These are phyloP conservation scores for Kazachstania viticola DNA, from an alignment of 805 yeast genomes.

Conservation along the genomic window DNA sequence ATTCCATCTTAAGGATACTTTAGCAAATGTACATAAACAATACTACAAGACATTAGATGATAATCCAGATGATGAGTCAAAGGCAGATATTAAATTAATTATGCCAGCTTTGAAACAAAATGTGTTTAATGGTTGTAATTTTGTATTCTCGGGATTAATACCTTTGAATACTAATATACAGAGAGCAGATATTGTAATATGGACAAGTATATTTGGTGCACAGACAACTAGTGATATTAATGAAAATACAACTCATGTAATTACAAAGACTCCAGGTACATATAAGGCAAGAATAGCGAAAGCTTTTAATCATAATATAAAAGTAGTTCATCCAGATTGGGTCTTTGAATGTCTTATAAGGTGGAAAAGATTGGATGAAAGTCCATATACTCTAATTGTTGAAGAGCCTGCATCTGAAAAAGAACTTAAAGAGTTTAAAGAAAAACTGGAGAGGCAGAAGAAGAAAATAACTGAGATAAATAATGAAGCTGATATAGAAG, in stretches of 20 bases:
- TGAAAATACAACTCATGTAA: slow-evolving; percentile 74
- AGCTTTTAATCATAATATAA: slow-evolving; percentile 45
- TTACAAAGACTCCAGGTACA: slow-evolving; percentile 72
- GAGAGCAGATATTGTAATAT: slow-evolving; percentile 75
- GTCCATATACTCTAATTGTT: slow-evolving; percentile 43
- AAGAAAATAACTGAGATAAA: slow-evolving; percentile 30
- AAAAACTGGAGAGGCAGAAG: slow-evolving; percentile 25
- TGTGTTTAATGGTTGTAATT: slow-evolving; percentile 56
- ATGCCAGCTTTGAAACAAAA: slow-evolving; percentile 62
- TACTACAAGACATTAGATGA: slow-evolving; percentile 45
- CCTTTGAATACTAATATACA: slow-evolving; percentile 70
- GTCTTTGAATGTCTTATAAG: slow-evolving; percentile 69
- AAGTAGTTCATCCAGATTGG: slow-evolving; percentile 90
- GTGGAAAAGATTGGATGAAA: slow-evolving; percentile 65
- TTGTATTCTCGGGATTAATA: slow-evolving; percentile 80
- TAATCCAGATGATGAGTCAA: slow-evolving; percentile 29
- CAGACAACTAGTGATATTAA: slow-evolving; percentile 60
- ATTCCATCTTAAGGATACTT: slow-evolving; percentile 45
- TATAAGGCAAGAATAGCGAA: slow-evolving; percentile 75
- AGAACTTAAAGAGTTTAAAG: slow-evolving; percentile 26
- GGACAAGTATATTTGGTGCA: slow-evolving; percentile 92
- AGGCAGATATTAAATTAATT: slow-evolving; percentile 57
- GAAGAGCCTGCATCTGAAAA: slow-evolving; percentile 35
- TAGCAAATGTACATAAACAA: slow-evolving; percentile 50
- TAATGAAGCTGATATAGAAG: slow-evolving; percentile 9